Base-by-base conservation (phyloP, 1,284 basidiomycete species). In the Heterobasidion irregulare region DNA sequence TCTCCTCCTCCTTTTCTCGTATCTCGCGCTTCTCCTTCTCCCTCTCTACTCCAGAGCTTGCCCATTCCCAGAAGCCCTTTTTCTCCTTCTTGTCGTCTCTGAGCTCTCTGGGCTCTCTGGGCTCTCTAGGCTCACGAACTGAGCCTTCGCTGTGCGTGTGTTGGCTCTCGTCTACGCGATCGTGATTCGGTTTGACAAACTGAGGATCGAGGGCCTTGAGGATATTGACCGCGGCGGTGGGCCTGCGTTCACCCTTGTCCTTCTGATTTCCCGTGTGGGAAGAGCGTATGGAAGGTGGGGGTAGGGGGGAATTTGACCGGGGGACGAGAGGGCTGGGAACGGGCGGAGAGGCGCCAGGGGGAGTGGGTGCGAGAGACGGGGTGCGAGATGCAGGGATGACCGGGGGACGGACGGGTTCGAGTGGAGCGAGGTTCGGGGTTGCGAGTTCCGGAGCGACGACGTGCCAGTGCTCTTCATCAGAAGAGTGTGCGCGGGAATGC, bases 141-240 rank as follows among this genome's bases (percentile, higher is more conserved):
- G 50, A 61, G 46, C 6, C 60, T 13, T 58, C 62, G 61, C 46
- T 26, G 2, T 36, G 34, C 26, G 13, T 36, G 26, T 33, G 18
- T 2, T 36, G 15, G 15, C 16, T 32, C 18, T 60, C 71, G 34
- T 62, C 57, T 56, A 65, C 53, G 62, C 70, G 54, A 53, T 63
- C 60, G 32, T 58, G 60, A 4, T 58, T 38, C 0, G 61, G 57
- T 12, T 55, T 53, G 15, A 59, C 55, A 34, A 69, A 70, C 33
- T 75, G 71, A 0, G 84, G 81, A 55, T 86, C 83, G 7, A 86
- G 69, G 8, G 83, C 73, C 53, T 72, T 73, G 55, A 86, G 70
- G 44, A 86, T 84, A 18, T 76, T 77, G 18, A 84, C 65, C 0
- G 79, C 80, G 7, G 73, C 65, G 6, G 66, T 65, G 2, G 65